Percentiles rank a stretch among this genome's conserved stretches.
These are phyloP conservation scores for Cyphellophora attinorum DNA, from an alignment of 2,329 filamentous ascomycete species.

Conservation along the genomic window DNA sequence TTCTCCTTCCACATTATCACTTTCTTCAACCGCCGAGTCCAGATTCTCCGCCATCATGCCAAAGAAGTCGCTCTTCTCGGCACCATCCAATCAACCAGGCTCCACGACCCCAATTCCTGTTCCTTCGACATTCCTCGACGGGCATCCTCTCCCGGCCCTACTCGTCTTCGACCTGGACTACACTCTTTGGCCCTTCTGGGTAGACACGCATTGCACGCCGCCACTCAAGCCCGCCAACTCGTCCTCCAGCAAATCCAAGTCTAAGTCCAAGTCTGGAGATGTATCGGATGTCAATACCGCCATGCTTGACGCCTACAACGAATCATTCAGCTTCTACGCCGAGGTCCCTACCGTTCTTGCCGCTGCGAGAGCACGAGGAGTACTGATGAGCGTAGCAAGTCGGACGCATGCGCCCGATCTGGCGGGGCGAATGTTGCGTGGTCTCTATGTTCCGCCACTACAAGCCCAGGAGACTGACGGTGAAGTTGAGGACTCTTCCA, in stretches of 20 bases:
- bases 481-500: constrained; percentile 29
- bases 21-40: too few species aligned
- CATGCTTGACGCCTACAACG: constrained; percentile 40
- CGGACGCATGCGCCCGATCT: constrained; percentile 72
- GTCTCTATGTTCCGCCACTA: constrained; percentile 48
- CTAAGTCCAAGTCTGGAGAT: neutral
- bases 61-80: too few species aligned
- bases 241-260: neutral
- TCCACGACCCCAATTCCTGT: constrained; percentile 23
- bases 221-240: constrained; percentile 51
- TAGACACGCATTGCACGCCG: constrained; percentile 78
- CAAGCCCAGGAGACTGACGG: constrained; percentile 27
- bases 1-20: too few species aligned
- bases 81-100: too few species aligned
- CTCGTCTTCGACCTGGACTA: constrained; percentile 96
- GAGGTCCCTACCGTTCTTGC: constrained; percentile 60
- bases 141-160: constrained; percentile 66
- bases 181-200: constrained; percentile 98
- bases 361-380: constrained; percentile 44
- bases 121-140: constrained; percentile 48
- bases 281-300: constrained; percentile 6
- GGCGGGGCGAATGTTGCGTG: constrained; percentile 68
- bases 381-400: constrained; percentile 63
- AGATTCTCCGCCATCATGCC: too few species aligned
- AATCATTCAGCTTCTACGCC: constrained; percentile 60